phyloP scores from a whole-genome alignment of 139 green algal species.

The Coelastrella sp. region DNA sequence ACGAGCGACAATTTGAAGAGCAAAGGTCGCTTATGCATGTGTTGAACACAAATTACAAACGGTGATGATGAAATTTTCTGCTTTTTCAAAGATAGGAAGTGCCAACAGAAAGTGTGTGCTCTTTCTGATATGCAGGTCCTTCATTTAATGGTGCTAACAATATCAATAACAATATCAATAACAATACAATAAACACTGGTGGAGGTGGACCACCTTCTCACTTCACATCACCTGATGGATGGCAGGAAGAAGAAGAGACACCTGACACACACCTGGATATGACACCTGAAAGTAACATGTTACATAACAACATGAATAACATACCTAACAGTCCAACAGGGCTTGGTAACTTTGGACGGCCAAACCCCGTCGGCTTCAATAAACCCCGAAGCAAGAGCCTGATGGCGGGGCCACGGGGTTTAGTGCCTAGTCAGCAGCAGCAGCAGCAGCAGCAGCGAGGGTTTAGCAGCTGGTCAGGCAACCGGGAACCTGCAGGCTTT shows the following conservation, averaged over 20 bases:
- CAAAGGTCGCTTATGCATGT: too few species aligned
- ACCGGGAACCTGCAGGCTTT: background rate
- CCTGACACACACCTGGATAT: slow-evolving; percentile 35
- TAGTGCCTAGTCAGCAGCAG: background rate
- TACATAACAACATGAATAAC: background rate
- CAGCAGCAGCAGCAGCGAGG: background rate
- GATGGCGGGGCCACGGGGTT: too few species aligned
- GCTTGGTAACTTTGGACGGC: too few species aligned
- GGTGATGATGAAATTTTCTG: too few species aligned
- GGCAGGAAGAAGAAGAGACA: background rate
- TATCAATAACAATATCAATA: too few species aligned
- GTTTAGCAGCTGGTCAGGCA: background rate
- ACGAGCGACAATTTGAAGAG: too few species aligned
- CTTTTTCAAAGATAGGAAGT: too few species aligned
- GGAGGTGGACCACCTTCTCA: slow-evolving; percentile 3
- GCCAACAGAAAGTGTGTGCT: background rate
- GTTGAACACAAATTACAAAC: too few species aligned
- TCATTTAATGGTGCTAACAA: background rate
- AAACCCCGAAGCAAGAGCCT: too few species aligned
- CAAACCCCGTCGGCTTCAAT: too few species aligned
- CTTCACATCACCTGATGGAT: slow-evolving; percentile 32
- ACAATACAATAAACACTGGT: too few species aligned
- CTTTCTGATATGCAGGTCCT: background rate
- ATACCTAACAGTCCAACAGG: too few species aligned
- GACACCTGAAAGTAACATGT: background rate